Evolutionary conservation across 768 basidiomycete species (phyloP).

Genomic region (Kondoa subrosea): DNA sequence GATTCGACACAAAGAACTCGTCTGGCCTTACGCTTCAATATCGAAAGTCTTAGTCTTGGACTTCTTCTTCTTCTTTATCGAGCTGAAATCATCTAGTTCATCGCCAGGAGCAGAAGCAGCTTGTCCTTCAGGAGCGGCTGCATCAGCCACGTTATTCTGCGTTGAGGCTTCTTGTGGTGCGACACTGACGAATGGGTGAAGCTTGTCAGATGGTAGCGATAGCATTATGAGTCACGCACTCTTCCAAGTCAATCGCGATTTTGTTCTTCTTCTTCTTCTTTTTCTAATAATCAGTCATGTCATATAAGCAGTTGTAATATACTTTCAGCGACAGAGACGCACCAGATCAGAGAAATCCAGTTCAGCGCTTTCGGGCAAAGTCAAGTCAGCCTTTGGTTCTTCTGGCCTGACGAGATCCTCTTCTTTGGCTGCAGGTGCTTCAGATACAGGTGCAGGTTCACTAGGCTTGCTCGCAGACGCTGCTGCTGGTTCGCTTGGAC

Average conservation of each 20-base stretch:
- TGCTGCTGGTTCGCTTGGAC: constrained; percentile 17
- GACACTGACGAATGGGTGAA: background rate
- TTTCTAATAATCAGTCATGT: background rate
- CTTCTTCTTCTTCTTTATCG: constrained; percentile 47
- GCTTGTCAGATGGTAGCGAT: constrained; percentile 18
- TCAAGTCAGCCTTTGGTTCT: constrained; percentile 27
- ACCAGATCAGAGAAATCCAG: constrained; percentile 84
- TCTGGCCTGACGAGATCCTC: constrained; percentile 50
- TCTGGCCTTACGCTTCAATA: constrained; percentile 49
- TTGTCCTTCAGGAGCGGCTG: constrained; percentile 20
- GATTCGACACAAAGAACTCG: background rate
- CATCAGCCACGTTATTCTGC: constrained; percentile 10
- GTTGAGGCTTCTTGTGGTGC: background rate
- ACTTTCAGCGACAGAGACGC: background rate
- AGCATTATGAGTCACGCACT: constrained; percentile 22
- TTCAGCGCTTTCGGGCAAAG: constrained; percentile 42
- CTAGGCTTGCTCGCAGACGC: constrained; percentile 7
- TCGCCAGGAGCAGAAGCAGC: constrained; percentile 33
- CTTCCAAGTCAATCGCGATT: constrained; percentile 32
- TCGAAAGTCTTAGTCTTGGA: constrained; percentile 72
- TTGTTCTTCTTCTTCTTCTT: constrained; percentile 33
- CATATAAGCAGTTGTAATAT: background rate
- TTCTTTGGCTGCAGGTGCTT: background rate
- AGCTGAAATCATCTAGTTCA: constrained; percentile 80
- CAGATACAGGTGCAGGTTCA: constrained; percentile 36